phyloP scores from a whole-genome alignment of 2,329 filamentous ascomycete genomes.

The Chaetoscypha palmicola region DNA sequence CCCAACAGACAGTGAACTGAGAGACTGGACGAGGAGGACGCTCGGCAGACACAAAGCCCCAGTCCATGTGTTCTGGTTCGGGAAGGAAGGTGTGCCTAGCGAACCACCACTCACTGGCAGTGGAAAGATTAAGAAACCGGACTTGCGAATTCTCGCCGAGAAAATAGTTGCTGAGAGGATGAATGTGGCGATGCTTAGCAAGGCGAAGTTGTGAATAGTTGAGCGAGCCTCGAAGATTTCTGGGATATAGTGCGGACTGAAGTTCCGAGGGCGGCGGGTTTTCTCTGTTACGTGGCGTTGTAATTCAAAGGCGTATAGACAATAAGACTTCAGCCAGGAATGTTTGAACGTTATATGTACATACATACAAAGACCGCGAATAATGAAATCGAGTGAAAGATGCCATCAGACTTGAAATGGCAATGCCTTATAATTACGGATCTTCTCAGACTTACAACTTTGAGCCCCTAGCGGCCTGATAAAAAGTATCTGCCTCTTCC shows the following conservation, averaged over 20 bases:
- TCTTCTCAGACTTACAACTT: too few species aligned
- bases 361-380: too few species aligned
- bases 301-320: too few species aligned
- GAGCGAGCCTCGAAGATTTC: background rate
- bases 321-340: too few species aligned
- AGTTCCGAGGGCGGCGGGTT: too few species aligned
- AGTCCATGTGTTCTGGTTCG: constrained; percentile 69
- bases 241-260: too few species aligned
- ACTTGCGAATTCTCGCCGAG: constrained; percentile 17
- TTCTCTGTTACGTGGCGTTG: too few species aligned
- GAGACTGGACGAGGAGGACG: constrained; percentile 53
- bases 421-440: too few species aligned
- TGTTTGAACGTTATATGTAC: too few species aligned
- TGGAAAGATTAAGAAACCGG: constrained; percentile 60
- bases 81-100: constrained; percentile 48
- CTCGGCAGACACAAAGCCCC: constrained; percentile 65
- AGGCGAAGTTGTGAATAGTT: background rate
- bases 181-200: background rate
- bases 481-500: constrained; percentile 34
- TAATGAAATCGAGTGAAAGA: too few species aligned
- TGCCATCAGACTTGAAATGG: too few species aligned
- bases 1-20: constrained; percentile 49
- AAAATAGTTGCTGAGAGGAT: constrained; percentile 15
- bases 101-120: constrained; percentile 62
- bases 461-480: constrained; percentile 3